Evolutionary conservation across 805 yeast genomes (phyloP).

Genomic region (Cyberlindnera americana): DNA sequence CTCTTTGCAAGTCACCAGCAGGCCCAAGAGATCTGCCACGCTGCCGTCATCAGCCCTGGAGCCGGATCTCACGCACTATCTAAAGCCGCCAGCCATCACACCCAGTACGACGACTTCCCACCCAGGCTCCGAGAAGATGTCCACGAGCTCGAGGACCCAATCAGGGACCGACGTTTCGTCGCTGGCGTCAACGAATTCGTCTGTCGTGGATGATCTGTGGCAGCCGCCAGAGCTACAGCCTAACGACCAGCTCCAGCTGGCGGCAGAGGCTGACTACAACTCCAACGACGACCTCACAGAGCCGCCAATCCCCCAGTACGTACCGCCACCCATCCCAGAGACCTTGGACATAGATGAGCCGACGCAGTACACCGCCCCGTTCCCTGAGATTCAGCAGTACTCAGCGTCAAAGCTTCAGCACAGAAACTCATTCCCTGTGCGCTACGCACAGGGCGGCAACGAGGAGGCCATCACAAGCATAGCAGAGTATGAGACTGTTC

Average conservation of each 20-base stretch:
- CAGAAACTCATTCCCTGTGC: slow-evolving; percentile 12
- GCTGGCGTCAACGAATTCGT: slow-evolving; percentile 17
- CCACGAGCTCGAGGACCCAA: not conserved
- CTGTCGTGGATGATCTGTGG: slow-evolving; percentile 32
- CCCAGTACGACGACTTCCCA: slow-evolving; percentile 3
- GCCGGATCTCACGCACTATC: slow-evolving; percentile 14
- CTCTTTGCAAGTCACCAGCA: slow-evolving; percentile 4
- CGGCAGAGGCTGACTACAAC: slow-evolving; percentile 22
- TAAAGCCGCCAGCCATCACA: slow-evolving; percentile 7
- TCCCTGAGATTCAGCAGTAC: too few relatives aligned
- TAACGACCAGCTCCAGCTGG: slow-evolving; percentile 35
- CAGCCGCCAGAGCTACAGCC: slow-evolving; percentile 37
- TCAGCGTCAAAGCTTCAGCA: slow-evolving; percentile 12
- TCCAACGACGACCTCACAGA: slow-evolving; percentile 12
- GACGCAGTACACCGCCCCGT: too few relatives aligned
- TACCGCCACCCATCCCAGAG: slow-evolving; percentile 15
- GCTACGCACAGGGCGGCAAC: too few relatives aligned
- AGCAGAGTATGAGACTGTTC: not conserved
- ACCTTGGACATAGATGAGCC: not conserved
- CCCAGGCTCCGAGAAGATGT: not conserved
- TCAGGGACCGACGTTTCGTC: slow-evolving; percentile 8
- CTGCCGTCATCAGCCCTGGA: slow-evolving; percentile 23
- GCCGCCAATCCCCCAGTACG: slow-evolving; percentile 5
- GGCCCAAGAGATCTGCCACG: slow-evolving; percentile 32
- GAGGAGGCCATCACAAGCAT: not conserved